Evolutionary conservation across 2,329 filamentous ascomycete genomes (phyloP).

Genomic region (Beauveria scarabaeidicola): DNA sequence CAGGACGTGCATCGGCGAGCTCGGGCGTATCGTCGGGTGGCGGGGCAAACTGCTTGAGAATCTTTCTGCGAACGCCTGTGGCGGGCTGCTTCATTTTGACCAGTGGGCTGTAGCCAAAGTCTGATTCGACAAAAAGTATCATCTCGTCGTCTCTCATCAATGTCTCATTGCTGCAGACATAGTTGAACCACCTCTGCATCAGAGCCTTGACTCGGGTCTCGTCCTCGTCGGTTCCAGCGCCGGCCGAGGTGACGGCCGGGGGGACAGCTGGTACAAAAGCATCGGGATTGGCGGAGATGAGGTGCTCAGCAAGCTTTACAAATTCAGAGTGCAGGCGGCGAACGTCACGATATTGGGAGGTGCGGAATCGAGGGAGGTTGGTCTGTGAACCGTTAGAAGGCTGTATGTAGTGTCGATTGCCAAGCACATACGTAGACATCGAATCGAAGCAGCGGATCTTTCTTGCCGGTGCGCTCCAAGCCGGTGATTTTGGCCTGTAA

Average conservation of each 20-base stretch:
- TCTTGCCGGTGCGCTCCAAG: slow-evolving; percentile 85
- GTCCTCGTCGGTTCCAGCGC: slow-evolving; percentile 92
- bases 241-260: slow-evolving; percentile 87
- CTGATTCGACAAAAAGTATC: slow-evolving; percentile 96
- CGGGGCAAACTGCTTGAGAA: slow-evolving; percentile 96
- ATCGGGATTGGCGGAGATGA: slow-evolving; percentile 96
- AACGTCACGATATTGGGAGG: slow-evolving; percentile 96
- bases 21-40: slow-evolving; percentile 96
- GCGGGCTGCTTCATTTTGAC: slow-evolving; percentile 94
- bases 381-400: slow-evolving; percentile 51
- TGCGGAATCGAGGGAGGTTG: slow-evolving; percentile 95
- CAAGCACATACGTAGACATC: slow-evolving; percentile 72
- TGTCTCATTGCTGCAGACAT: slow-evolving; percentile 83
- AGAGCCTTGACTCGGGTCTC: slow-evolving; percentile 80
- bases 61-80: slow-evolving; percentile 87
- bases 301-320: slow-evolving; percentile 86
- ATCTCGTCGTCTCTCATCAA: slow-evolving; percentile 95
- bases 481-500: slow-evolving; percentile 93
- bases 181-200: slow-evolving; percentile 92
- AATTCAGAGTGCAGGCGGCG: slow-evolving; percentile 94
- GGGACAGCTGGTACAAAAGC: slow-evolving; percentile 90
- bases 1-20: slow-evolving; percentile 76
- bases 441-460: slow-evolving; percentile 89
- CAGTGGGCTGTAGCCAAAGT: slow-evolving; percentile 95
- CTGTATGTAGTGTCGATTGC: neutral